These are phyloP conservation scores for Phaeodactylum tricornutum DNA, from an alignment of 108 stramenopile genomes.

Conservation along the genomic window DNA sequence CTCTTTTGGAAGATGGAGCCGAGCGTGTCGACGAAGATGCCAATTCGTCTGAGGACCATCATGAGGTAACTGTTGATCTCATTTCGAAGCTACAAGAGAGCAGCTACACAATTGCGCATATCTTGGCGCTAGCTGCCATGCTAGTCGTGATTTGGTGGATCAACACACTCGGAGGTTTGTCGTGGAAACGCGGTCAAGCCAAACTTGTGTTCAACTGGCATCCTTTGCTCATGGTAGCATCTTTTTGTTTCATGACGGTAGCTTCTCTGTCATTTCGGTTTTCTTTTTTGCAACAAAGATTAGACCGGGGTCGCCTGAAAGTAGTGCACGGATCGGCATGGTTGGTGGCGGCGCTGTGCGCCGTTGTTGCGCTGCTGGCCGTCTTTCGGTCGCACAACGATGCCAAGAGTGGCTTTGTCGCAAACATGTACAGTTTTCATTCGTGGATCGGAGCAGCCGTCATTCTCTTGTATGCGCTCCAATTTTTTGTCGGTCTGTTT, in stretches of 20 bases:
- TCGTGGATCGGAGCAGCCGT: constrained; percentile 63
- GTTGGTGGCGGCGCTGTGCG: constrained; percentile 35
- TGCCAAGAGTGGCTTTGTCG: constrained; percentile 44
- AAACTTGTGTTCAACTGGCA: constrained; percentile 77
- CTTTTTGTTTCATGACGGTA: constrained; percentile 60
- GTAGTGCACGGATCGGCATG: constrained; percentile 36
- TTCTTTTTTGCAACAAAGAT: constrained; percentile 7
- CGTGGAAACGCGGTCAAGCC: constrained; percentile 32
- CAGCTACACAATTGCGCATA: background rate
- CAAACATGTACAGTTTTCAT: constrained; percentile 70
- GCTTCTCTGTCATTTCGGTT: constrained; percentile 42
- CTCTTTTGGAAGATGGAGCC: no score
- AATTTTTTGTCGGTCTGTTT: constrained; percentile 31
- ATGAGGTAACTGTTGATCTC: no score
- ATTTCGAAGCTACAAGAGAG: no score
- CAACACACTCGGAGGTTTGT: constrained; percentile 27
- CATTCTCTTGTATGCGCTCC: constrained; percentile 33
- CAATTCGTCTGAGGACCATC: no score
- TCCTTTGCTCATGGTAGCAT: constrained; percentile 58
- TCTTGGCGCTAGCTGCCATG: constrained; percentile 3
- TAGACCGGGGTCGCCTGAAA: constrained; percentile 23
- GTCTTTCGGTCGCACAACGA: constrained; percentile 70
- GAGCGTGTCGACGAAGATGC: no score
- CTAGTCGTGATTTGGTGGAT: constrained; percentile 14
- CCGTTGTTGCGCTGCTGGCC: constrained; percentile 41